These are phyloP conservation scores for Trametes punicea DNA, from an alignment of 768 basidiomycete genomes.

Conservation along the genomic window DNA sequence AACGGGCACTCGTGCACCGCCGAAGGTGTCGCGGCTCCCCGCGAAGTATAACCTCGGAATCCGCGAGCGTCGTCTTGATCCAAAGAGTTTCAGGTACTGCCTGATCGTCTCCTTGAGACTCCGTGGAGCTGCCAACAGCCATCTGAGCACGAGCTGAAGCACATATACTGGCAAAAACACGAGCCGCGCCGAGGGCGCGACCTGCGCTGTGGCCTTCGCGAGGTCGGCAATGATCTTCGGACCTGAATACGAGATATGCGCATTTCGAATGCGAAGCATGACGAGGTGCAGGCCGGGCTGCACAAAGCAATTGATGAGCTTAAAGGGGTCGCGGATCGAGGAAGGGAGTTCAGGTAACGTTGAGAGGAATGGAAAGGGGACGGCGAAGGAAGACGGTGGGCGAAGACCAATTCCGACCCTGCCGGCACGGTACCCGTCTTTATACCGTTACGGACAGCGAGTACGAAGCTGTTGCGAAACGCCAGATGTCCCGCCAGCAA, in stretches of 20 bases:
- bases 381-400: not conserved
- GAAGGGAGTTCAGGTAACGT: not conserved
- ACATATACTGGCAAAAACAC: not conserved
- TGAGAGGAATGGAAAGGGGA: not conserved
- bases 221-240: constrained; percentile 1
- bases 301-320: not conserved
- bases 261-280: constrained; percentile 7
- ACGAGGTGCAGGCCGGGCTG: not conserved
- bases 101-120: not conserved
- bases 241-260: constrained; percentile 4
- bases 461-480: not conserved
- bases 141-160: not conserved
- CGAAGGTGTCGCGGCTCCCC: not conserved
- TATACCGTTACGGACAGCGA: not conserved
- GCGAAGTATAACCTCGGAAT: constrained; percentile 21
- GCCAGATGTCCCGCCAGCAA: not conserved
- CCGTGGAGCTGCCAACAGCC: not conserved
- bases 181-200: not conserved
- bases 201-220: not conserved
- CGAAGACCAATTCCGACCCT: not conserved
- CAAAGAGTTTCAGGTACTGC: not conserved
- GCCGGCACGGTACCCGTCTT: not conserved
- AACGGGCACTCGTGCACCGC: constrained; percentile 15
- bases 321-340: not conserved
- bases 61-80: not conserved